Evolutionary conservation across 148 eudicot genomes (phyloP).

Genomic region (Chenopodium quinoa): DNA sequence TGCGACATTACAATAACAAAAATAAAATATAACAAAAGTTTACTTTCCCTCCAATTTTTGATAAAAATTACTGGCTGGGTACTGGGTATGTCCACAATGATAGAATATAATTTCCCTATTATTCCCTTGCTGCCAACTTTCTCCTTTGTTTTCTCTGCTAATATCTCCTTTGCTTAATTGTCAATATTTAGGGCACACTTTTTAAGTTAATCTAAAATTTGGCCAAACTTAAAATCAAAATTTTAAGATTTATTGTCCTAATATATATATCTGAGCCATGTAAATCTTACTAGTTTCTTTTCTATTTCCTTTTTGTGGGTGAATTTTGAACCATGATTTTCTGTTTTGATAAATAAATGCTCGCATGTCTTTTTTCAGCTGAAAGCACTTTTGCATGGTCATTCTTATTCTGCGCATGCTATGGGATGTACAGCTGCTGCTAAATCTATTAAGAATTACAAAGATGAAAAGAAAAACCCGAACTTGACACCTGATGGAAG

Average conservation of each 20-base stretch:
- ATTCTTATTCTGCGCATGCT: conserved; percentile 93
- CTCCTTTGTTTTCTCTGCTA: not conserved
- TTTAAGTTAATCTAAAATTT: not conserved
- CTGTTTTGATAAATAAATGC: not conserved
- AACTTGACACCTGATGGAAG: conserved; percentile 58
- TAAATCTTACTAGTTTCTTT: no score
- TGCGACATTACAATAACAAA: not conserved
- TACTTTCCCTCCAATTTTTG: no score
- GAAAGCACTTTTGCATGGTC: conserved; percentile 88
- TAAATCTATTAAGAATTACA: conserved; percentile 79
- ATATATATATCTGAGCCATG: not conserved
- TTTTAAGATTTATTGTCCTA: no score
- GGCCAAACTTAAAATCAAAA: not conserved
- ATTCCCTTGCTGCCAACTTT: not conserved
- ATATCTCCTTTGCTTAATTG: no score
- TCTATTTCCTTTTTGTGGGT: not conserved
- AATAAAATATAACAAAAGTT: no score
- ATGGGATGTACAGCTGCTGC: conserved; percentile 89
- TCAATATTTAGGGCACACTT: not conserved
- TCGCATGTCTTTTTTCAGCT: conserved; percentile 43
- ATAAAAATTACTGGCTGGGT: no score
- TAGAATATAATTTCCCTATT: not conserved
- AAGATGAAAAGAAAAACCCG: conserved; percentile 60
- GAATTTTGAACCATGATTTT: not conserved
- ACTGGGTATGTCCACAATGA: not conserved